These are phyloP conservation scores for Komagataella pastoris DNA, from an alignment of 805 yeast genomes.

Conservation along the genomic window DNA sequence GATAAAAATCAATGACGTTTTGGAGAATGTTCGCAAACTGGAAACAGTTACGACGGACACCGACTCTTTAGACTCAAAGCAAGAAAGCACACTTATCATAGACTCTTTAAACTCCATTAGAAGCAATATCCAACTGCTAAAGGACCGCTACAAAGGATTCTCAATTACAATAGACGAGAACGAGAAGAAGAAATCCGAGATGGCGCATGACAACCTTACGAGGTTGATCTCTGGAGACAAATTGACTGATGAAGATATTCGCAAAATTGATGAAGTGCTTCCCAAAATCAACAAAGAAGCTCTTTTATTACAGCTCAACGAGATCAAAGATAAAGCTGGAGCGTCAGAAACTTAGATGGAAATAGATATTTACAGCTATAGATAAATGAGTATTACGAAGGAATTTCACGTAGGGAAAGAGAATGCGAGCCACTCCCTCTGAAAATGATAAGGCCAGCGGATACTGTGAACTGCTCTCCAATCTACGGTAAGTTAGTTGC, in stretches of 20 bases:
- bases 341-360: background rate
- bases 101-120: background rate
- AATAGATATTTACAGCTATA: background rate
- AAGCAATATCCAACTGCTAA: background rate
- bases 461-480: too few relatives aligned
- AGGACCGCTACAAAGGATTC: background rate
- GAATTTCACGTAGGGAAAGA: background rate
- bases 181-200: background rate
- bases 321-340: constrained; percentile 8
- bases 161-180: background rate
- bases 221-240: background rate
- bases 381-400: background rate
- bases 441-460: too few relatives aligned
- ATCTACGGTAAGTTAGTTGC: too few relatives aligned
- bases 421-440: too few relatives aligned
- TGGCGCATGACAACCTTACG: background rate
- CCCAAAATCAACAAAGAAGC: constrained; percentile 10
- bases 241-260: constrained; percentile 5
- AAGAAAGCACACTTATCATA: background rate
- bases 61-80: background rate
- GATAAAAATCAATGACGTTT: constrained; percentile 49
- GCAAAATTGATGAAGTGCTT: constrained; percentile 8
- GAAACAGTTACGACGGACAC: background rate
- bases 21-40: constrained; percentile 10
- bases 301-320: constrained; percentile 13